Percentiles rank a stretch among this genome's conserved stretches.
These are phyloP conservation scores for Vanderwaltozyma yarrowii DNA, from an alignment of 805 yeast genomes.

Conservation along the genomic window DNA sequence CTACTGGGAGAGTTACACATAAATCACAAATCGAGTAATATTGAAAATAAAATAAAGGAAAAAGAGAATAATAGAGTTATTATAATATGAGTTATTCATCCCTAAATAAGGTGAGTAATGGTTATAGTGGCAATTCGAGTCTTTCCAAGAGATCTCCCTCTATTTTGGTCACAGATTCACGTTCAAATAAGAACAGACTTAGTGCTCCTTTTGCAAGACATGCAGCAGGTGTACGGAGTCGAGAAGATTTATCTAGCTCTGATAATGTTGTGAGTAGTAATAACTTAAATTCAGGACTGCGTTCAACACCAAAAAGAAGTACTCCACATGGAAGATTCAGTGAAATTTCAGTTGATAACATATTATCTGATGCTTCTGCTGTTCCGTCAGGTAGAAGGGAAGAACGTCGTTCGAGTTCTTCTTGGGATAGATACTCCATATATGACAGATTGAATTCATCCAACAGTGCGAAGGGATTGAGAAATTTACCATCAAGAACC, in stretches of 20 bases:
- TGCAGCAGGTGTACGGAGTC: slow-evolving; percentile 24
- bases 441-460: slow-evolving; percentile 10
- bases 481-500: slow-evolving; percentile 46
- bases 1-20: too few relatives aligned
- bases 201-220: slow-evolving; percentile 73
- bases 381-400: slow-evolving; percentile 64
- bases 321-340: slow-evolving; percentile 40
- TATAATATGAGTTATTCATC: slow-evolving; percentile 5
- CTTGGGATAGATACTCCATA: slow-evolving; percentile 17
- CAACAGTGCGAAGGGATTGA: slow-evolving; percentile 16
- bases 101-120: not conserved
- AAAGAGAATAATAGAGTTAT: too few relatives aligned
- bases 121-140: too few relatives aligned
- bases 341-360: slow-evolving; percentile 70
- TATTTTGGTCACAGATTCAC: slow-evolving; percentile 81
- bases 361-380: slow-evolving; percentile 70
- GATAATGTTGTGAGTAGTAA: too few relatives aligned
- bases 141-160: slow-evolving; percentile 79
- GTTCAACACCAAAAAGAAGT: too few relatives aligned
- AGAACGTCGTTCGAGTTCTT: slow-evolving; percentile 33
- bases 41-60: too few relatives aligned
- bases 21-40: too few relatives aligned
- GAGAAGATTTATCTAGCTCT: not conserved
- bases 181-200: slow-evolving; percentile 44
- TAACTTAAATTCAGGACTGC: too few relatives aligned